Evolutionary conservation across 805 yeast species (phyloP).

Genomic region (Candida stauntonica): DNA sequence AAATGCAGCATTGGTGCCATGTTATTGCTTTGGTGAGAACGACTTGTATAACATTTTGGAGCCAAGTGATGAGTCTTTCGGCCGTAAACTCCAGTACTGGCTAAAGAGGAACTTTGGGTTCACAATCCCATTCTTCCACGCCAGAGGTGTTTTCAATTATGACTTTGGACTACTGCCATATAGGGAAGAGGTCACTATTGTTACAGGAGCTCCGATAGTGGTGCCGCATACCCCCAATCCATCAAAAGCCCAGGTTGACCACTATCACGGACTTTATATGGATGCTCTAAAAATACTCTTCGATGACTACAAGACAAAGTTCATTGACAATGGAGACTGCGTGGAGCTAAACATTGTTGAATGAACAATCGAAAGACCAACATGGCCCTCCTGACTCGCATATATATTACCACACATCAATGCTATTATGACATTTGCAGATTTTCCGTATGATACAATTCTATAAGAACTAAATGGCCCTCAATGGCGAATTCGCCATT

Average conservation of each 20-base stretch:
- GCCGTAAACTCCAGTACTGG: constrained; percentile 61
- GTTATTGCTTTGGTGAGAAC: constrained; percentile 88
- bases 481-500: constrained; percentile 8
- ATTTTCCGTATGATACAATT: no score
- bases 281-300: constrained; percentile 59
- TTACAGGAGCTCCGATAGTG: constrained; percentile 63
- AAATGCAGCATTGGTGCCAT: constrained; percentile 78
- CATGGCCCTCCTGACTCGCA: no score
- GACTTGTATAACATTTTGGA: constrained; percentile 50
- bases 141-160: constrained; percentile 87
- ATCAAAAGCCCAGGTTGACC: constrained; percentile 48
- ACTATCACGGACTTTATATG: constrained; percentile 70
- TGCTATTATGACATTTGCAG: no score
- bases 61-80: constrained; percentile 40
- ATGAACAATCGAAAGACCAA: no score
- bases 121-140: constrained; percentile 87
- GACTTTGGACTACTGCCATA: constrained; percentile 90
- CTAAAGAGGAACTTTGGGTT: constrained; percentile 71
- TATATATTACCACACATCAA: neutral
- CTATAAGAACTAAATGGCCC: no score
- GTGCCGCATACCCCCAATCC: constrained; percentile 48
- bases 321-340: constrained; percentile 19
- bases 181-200: constrained; percentile 73
- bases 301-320: constrained; percentile 59
- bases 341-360: constrained; percentile 22